Base-by-base conservation (phyloP, 1,284 basidiomycete genomes). In the Apiotrichum akiyoshidainum region DNA sequence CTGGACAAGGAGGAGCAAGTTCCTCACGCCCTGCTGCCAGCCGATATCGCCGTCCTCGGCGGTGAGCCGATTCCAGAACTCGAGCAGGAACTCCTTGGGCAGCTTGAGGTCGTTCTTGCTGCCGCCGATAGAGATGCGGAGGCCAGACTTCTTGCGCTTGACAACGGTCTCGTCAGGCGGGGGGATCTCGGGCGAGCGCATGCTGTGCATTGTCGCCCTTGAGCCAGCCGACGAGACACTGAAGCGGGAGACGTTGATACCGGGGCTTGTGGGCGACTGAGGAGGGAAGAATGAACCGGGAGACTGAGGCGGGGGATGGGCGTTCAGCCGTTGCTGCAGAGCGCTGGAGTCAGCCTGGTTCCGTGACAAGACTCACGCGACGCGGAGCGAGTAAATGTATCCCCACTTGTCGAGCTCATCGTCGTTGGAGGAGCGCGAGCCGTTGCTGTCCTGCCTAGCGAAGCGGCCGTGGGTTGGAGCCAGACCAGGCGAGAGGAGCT, bases 51-150 rank as follows among this genome's bases (percentile, higher is more conserved):
- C 76, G 0, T 68, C 61, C 59, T 78, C 76, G 41, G 47, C 60
- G 0, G 59, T 67, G 40, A 78, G 58, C 2, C 62, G 54, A 14
- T 59, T 65, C 75, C 75, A 77, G 55, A 78, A 76, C 51, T 73
- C 72, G 34, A 66, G 40, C 34, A 77, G 59, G 46, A 74, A 73
- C 62, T 78, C 76, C 46, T 71, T 72, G 3, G 75, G 75, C 34
- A 76, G 58, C 64, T 76, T 76, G 48, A 65, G 44, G 17, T 70
- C 70, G 40, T 60, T 58, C 50, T 72, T 71, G 35, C 62, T 50
- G 9, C 64, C 63, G 17, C 59, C 54, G 35, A 68, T 48, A 16
- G 61, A 57, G 8, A 65, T 54, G 37, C 62, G 58, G 10, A 64
- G 65, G 7, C 58, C 65, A 5, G 64, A 66, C 61, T 70, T 72